Base-by-base conservation (phyloP, 305 asterid genomes). In the Solanum hybrid region DNA sequence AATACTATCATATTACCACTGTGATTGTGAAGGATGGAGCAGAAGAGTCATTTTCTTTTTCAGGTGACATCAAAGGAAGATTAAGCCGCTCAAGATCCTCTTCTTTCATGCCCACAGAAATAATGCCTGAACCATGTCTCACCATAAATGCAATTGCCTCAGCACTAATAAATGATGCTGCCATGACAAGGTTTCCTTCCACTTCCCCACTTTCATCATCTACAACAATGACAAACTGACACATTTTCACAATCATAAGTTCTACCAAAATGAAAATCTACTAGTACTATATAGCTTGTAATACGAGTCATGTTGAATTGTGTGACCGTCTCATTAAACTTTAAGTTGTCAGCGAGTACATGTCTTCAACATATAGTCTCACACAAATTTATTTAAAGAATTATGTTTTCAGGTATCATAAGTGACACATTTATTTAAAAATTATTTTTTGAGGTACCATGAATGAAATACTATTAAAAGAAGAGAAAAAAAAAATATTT, bases 21-120 rank as follows among this genome's bases (percentile, higher is more conserved):
- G 99, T 93, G 92, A 96, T 77, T 6, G 98, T 94, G 94, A 97
- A 97, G 20, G 96, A 96, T 82, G 99, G 98, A 91, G 98, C 94
- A 81, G 93, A 95, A 32, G 96, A 92, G 87, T 93, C 95, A n/a
- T 93, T 93, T 89, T 95, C 95, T 5, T 91, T 96, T 88, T 94
- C 95, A 31, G 95, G 96, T 32, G 95, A 93, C 98, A 96, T 96
- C 51, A 96, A 77, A 40, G 99, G 98, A 89, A 96, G 98, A 31
- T 93, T 86, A 6, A 96, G 92, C 89, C 97, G 92, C 86, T 93
- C 92, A 27, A 96, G 96, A 91, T 96, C 97, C 17, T 94, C 96
- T 12, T 91, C 96, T 76, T 89, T 93, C 99, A 96, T 96, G 82
- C 98, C 99, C 6, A 96, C 97, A 7, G 98, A 96, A 88, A 96